These are phyloP conservation scores for Amanita rimosa DNA, from an alignment of 768 basidiomycete species.

Conservation along the genomic window DNA sequence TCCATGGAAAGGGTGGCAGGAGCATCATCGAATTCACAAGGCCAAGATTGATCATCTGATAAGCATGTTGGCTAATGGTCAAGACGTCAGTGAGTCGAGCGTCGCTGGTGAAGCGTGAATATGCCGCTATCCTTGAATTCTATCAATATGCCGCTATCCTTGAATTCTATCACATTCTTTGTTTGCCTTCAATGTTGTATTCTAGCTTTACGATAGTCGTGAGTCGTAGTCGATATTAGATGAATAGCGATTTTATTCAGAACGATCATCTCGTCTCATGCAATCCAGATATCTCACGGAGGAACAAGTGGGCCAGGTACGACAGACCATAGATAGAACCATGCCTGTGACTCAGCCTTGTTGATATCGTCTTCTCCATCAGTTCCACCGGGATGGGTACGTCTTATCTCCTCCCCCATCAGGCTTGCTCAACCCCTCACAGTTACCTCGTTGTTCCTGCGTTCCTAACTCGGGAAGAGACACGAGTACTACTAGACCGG, in stretches of 20 bases:
- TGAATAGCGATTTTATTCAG: too few species aligned
- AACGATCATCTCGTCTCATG: background rate
- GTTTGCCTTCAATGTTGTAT: background rate
- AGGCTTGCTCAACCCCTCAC: slow-evolving; percentile 2
- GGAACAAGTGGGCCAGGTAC: slow-evolving; percentile 6
- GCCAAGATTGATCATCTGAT: slow-evolving; percentile 77
- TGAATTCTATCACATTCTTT: background rate
- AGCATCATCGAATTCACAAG: slow-evolving; percentile 84
- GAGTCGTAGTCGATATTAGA: too few species aligned
- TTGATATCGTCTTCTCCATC: background rate
- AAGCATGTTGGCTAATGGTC: slow-evolving; percentile 45
- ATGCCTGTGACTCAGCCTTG: background rate
- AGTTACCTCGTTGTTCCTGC: slow-evolving; percentile 74
- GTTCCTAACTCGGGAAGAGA: slow-evolving; percentile 56
- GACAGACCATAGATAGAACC: background rate
- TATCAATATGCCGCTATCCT: background rate
- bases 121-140: background rate
- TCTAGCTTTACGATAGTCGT: too few species aligned
- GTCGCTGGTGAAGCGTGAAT: background rate
- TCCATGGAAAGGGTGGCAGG: slow-evolving; percentile 94
- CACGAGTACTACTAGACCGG: slow-evolving; percentile 50
- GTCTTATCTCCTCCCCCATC: slow-evolving; percentile 2
- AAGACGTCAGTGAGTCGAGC: slow-evolving; percentile 25
- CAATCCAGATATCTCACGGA: slow-evolving; percentile 4
- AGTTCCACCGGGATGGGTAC: slow-evolving; percentile 55